Percentiles rank a stretch among this genome's conserved stretches.
Conservation (phyloP, 75 land plant genomes). For the Adiantum capillusveneris region DNA sequence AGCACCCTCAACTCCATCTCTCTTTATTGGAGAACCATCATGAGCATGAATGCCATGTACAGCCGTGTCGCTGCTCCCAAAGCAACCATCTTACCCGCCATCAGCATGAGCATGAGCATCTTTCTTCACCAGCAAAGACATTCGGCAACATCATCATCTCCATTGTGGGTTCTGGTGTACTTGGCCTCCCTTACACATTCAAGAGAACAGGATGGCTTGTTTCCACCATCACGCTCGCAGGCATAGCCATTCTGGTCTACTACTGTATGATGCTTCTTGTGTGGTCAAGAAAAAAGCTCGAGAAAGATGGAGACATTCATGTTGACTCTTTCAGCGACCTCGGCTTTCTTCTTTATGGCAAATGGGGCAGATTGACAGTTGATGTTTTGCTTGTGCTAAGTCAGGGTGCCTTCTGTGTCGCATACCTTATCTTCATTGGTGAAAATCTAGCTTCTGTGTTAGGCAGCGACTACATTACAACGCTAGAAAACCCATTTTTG, state of each 20-base stretch:
- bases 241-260: constrained; percentile 43
- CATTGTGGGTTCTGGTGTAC: constrained; percentile 84
- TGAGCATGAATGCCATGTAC: too few relatives aligned
- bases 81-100: too few relatives aligned
- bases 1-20: too few relatives aligned
- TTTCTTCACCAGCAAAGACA: constrained; percentile 63
- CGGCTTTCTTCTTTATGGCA: constrained; percentile 50
- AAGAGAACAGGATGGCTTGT: constrained; percentile 73
- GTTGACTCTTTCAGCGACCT: constrained; percentile 74
- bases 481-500: too few relatives aligned
- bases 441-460: constrained; percentile 53
- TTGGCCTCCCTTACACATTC: constrained; percentile 91
- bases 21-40: too few relatives aligned
- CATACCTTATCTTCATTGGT: constrained; percentile 78
- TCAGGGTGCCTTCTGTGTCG: constrained; percentile 76
- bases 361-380: constrained; percentile 46
- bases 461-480: too few relatives aligned
- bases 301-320: constrained; percentile 15
- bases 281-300: constrained; percentile 46
- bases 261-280: constrained; percentile 90
- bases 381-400: constrained; percentile 69
- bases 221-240: constrained; percentile 34
- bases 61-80: too few relatives aligned
- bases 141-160: constrained; percentile 89
- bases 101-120: not conserved